Evolutionary conservation across 257 asterid species (phyloP).

Genomic region (Primulina eburnea): DNA sequence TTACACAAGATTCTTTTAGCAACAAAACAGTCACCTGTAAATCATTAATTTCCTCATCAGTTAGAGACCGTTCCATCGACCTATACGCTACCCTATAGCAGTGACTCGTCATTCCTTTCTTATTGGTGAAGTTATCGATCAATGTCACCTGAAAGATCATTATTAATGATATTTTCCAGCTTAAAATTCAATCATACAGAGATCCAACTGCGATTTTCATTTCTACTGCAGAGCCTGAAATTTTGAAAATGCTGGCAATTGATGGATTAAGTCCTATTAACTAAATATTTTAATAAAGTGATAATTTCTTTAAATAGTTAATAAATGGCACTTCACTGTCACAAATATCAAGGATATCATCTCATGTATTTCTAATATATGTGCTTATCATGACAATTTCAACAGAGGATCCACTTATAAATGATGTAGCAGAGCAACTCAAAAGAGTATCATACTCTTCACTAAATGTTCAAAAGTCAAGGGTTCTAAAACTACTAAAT

Average conservation of each 20-base stretch:
- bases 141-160: constrained; percentile 51
- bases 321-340: not conserved
- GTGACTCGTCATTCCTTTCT: constrained; percentile 94
- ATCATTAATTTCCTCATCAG: constrained; percentile 89
- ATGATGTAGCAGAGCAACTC: not conserved
- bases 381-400: not conserved
- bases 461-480: not conserved
- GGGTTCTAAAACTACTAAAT: not conserved
- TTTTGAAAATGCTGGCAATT: no score
- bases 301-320: no score
- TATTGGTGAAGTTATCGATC: constrained; percentile 81
- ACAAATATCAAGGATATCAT: not conserved
- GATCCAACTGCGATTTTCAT: no score
- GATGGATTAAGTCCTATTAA: no score
- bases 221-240: no score
- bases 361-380: not conserved
- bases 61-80: constrained; percentile 93
- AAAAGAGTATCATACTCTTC: not conserved
- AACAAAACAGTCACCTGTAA: constrained; percentile 56
- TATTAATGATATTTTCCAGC: no score
- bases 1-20: not conserved
- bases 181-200: no score
- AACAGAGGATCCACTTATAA: not conserved
- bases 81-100: constrained; percentile 87
- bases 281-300: no score